Evolutionary conservation across 306 rosid species (phyloP).

Genomic region (Vachellia collinsii): DNA sequence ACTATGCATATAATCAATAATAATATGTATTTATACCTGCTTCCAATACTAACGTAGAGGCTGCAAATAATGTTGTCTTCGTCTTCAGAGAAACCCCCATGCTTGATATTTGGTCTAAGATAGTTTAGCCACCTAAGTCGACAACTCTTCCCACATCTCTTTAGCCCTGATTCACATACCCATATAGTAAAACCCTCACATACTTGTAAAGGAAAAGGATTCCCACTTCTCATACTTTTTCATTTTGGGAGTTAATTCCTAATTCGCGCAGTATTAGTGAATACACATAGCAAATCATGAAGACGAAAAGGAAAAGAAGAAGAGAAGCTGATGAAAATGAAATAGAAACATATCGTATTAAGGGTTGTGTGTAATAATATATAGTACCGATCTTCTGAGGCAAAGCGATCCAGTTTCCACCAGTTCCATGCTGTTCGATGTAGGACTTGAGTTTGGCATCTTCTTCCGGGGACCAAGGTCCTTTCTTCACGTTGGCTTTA

Average conservation of each 20-base stretch:
- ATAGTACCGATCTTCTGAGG: constrained; percentile 77
- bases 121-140: constrained; percentile 91
- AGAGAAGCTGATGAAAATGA: neutral
- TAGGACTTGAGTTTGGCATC: constrained; percentile 83
- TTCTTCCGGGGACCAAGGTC: constrained; percentile 95
- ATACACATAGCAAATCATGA: neutral
- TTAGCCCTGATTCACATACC: constrained; percentile 54
- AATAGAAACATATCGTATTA: neutral
- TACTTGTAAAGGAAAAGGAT: neutral
- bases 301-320: neutral
- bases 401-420: constrained; percentile 95
- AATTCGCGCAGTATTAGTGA: neutral
- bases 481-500: constrained; percentile 96
- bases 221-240: neutral
- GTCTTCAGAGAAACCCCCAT: constrained; percentile 88
- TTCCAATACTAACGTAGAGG: constrained; percentile 83
- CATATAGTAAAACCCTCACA: neutral
- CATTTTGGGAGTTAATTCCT: neutral
- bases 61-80: constrained; percentile 89
- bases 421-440: constrained; percentile 80
- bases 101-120: constrained; percentile 89
- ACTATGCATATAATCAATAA: neutral
- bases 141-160: constrained; percentile 93
- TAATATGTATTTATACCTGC: constrained; percentile 54
- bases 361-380: neutral